phyloP scores from a whole-genome alignment of 805 yeast species.

The Metschnikowia gelsemii region DNA sequence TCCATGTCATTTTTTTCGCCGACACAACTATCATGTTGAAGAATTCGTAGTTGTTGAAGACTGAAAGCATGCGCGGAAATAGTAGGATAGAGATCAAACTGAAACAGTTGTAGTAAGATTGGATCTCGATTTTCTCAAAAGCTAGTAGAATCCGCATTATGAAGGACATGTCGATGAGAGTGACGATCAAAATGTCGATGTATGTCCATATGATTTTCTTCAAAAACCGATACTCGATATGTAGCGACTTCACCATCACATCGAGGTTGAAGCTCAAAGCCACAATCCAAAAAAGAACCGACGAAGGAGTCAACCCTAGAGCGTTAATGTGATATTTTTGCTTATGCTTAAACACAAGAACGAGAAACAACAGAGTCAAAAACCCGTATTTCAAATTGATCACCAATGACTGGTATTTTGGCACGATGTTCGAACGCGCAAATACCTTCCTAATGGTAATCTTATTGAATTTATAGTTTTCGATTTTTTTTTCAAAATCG shows the following conservation, averaged over 20 bases:
- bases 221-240: conserved; percentile 46
- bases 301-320: conserved; percentile 21
- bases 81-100: conserved; percentile 48
- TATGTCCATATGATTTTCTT: conserved; percentile 54
- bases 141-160: conserved; percentile 23
- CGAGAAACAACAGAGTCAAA: conserved; percentile 31
- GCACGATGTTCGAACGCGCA: conserved; percentile 35
- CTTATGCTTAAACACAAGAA: conserved; percentile 29
- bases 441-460: conserved; percentile 32
- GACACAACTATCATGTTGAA: conserved; percentile 52
- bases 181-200: conserved; percentile 44
- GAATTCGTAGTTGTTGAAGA: conserved; percentile 50
- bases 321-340: conserved; percentile 3
- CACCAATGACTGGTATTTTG: conserved; percentile 43
- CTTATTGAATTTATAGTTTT: conserved; percentile 33
- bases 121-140: conserved; percentile 16
- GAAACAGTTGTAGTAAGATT: conserved; percentile 31
- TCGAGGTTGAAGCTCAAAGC: conserved; percentile 49
- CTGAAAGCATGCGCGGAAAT: conserved; percentile 49
- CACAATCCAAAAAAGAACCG: conserved; percentile 44
- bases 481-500: conserved; percentile 21
- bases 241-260: conserved; percentile 41
- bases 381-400: conserved; percentile 35
- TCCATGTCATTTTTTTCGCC: conserved; percentile 51
- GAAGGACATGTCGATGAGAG: conserved; percentile 37